phyloP scores from a whole-genome alignment of 768 basidiomycete genomes.

The Galerina marginata region DNA sequence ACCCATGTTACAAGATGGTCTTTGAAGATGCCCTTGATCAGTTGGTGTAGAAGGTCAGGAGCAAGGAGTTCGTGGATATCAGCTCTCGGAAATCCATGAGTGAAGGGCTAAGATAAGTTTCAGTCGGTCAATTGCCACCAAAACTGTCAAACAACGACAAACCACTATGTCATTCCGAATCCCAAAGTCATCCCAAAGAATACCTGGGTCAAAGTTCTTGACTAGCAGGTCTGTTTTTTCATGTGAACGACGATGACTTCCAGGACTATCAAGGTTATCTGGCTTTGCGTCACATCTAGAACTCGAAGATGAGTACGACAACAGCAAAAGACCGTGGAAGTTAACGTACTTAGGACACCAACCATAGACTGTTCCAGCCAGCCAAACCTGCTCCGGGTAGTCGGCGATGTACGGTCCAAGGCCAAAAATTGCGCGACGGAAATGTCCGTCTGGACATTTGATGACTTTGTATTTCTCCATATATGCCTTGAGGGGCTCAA shows the following conservation, averaged over 20 bases:
- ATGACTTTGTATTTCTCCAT: conserved; percentile 29
- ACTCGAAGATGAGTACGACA: neutral
- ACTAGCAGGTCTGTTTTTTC: conserved; percentile 33
- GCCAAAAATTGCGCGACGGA: conserved; percentile 30
- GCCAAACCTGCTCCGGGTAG: conserved; percentile 42
- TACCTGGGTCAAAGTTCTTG: conserved; percentile 27
- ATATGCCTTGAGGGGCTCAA: conserved; percentile 16
- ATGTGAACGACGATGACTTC: conserved; percentile 21
- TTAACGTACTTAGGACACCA: conserved; percentile 31
- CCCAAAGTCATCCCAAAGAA: conserved; percentile 40
- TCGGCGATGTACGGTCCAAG: conserved; percentile 43
- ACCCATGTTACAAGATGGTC: conserved; percentile 48
- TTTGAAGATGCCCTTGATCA: conserved; percentile 49
- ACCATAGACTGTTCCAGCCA: conserved; percentile 29
- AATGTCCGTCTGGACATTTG: conserved; percentile 39
- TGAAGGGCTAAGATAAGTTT: conserved; percentile 34
- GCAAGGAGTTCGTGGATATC: conserved; percentile 40
- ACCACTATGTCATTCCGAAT: conserved; percentile 23
- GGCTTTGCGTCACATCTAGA: conserved; percentile 27
- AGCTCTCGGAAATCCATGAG: conserved; percentile 34
- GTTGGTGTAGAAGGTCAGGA: conserved; percentile 43
- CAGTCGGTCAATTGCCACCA: neutral
- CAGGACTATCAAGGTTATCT: conserved; percentile 21
- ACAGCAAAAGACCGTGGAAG: neutral
- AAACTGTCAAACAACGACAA: conserved; percentile 4